Base-by-base conservation (phyloP, 352 stramenopile genomes). In the Phytophthora citrophthora region DNA sequence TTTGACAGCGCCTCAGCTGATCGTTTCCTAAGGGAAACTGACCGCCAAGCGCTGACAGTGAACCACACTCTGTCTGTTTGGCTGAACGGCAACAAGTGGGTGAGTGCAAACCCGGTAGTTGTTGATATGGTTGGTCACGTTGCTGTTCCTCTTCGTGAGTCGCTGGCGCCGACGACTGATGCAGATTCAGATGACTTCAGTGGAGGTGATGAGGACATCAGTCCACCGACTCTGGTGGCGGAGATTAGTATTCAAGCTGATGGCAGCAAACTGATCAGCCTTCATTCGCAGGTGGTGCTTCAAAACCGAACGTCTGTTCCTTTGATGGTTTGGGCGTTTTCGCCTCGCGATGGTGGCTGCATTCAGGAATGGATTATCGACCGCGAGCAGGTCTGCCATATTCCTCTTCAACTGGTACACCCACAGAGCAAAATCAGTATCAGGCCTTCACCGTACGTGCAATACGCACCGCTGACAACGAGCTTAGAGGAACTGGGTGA, bases 81-180 rank as follows among this genome's bases (percentile, higher is more conserved):
- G 81, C 36, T 94, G 41, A 91, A 93, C 41, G 84, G 76, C n/a
- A 94, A 84, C 69, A 91, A 93, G 53, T 96, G 86, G 86, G 86
- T 93, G 13, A 96, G 88, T 74, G 74, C 77, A 27, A 92, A 95
- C 41, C 87, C 88, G 23, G 88, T 96, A 9, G 77, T 94, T 11
- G 88, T 96, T 5, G 88, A 96, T 69, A 87, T 96, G 40, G 88
- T 96, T 23, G 88, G 88, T 20, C 86, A 96, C 62, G 81, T 96
- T 10, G 86, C 85, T 23, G 84, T 96, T 26, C 87, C 87, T 6
- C 70, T 94, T 16, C 77, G 83, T 49, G 85, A 93, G 76, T 77
- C 71, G 12, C 31, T 71, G 24, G 39, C 49, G 8, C 26, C 46
- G n/a, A 41, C 34, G 27, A 15, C 51, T 46, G 55, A 57, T 47